These are phyloP conservation scores for Datisca glomerata DNA, from an alignment of 306 rosid genomes.

Conservation along the genomic window DNA sequence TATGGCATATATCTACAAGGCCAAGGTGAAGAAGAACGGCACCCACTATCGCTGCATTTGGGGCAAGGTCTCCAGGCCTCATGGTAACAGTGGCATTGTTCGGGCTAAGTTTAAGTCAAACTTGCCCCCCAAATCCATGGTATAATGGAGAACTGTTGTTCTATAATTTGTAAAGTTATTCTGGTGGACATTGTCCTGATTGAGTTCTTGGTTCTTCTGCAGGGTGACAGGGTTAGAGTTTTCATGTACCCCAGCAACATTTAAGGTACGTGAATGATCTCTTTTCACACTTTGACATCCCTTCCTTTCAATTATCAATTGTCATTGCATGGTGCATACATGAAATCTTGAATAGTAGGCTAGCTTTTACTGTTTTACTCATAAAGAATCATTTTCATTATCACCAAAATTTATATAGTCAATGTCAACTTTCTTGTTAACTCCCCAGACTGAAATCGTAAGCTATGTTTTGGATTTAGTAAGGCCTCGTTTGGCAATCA, in stretches of 20 bases:
- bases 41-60: constrained; percentile 84
- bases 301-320: no score
- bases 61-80: constrained; percentile 89
- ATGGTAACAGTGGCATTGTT: constrained; percentile 83
- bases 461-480: no score
- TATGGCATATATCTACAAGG: constrained; percentile 85
- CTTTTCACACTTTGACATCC: no score
- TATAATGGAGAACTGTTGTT: constrained; percentile 2
- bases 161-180: not conserved
- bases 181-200: constrained; percentile 5
- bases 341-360: no score
- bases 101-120: constrained; percentile 94
- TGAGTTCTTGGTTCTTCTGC: constrained; percentile 1
- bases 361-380: no score
- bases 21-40: constrained; percentile 78
- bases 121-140: constrained; percentile 90
- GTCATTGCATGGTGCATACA: no score
- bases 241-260: constrained; percentile 93
- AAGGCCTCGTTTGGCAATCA: no score
- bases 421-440: no score
- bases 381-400: no score
- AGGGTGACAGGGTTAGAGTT: constrained; percentile 83
- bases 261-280: constrained; percentile 39
- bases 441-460: no score
- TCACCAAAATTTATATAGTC: no score